A percentile compares a stretch with the other conserved stretches of the same genome.
phyloP scores from a whole-genome alignment of 2,329 filamentous ascomycete genomes.

The Thyridium curvatum region DNA sequence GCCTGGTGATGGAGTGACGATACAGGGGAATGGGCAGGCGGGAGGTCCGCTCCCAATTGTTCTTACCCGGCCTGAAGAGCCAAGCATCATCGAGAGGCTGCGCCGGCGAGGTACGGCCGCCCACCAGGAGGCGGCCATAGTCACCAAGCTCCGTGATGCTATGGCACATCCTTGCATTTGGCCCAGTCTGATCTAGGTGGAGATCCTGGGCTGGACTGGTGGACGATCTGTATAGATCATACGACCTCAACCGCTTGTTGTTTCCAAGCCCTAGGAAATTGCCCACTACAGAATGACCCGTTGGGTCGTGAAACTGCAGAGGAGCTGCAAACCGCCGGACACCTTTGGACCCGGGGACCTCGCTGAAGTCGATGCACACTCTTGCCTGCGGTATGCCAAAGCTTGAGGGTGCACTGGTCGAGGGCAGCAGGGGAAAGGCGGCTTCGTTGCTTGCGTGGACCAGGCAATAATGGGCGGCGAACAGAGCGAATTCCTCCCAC shows the following conservation, averaged over 20 bases:
- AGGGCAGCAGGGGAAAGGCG: not conserved
- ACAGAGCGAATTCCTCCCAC: conserved; percentile 90
- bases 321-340: conserved; percentile 56
- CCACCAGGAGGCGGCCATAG: conserved; percentile 57
- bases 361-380: conserved; percentile 21
- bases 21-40: conserved; percentile 67
- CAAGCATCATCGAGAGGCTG: conserved; percentile 68
- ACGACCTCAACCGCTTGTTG: conserved; percentile 39
- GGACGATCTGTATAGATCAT: conserved; percentile 37
- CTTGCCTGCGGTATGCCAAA: conserved; percentile 1
- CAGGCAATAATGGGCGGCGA: conserved; percentile 78
- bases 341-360: conserved; percentile 31
- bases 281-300: conserved; percentile 36
- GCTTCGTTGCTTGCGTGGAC: conserved; percentile 52
- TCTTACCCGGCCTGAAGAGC: conserved; percentile 51
- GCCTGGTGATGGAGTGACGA: conserved; percentile 59
- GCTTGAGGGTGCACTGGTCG: too few relatives aligned
- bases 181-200: conserved; percentile 20
- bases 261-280: conserved; percentile 37
- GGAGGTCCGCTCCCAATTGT: conserved; percentile 56
- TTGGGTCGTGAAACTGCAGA: conserved; percentile 29
- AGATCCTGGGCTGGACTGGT: conserved; percentile 4
- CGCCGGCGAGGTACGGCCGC: conserved; percentile 73
- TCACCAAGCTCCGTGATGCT: conserved; percentile 61
- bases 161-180: conserved; percentile 62